A percentile compares a stretch with the other conserved stretches of the same genome.
Evolutionary conservation across 257 asterid species (phyloP).

Genomic region (Salvia rosmarinus): DNA sequence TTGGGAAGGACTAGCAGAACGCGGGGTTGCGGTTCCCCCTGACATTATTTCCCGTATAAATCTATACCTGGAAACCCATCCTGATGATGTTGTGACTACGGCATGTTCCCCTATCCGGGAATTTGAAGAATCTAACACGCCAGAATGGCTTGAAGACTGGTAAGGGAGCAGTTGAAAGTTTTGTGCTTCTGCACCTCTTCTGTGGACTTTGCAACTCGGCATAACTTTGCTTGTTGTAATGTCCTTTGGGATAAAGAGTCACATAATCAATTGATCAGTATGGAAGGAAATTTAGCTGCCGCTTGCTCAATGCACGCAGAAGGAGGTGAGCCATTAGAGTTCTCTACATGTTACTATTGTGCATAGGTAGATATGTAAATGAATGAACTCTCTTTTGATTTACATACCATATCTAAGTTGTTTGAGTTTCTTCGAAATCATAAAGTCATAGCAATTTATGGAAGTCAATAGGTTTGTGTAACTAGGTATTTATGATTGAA

Average conservation of each 20-base stretch:
- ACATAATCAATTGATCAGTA: conserved; percentile 17
- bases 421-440: background rate
- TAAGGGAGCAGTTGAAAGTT: conserved; percentile 36
- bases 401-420: background rate
- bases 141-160: conserved; percentile 94
- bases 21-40: conserved; percentile 50
- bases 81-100: conserved; percentile 44
- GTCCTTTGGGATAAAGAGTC: conserved; percentile 2
- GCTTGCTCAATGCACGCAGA: conserved; percentile 22
- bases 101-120: conserved; percentile 50
- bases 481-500: conserved; percentile 4
- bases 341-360: conserved; percentile 37
- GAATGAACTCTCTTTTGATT: conserved; percentile 28
- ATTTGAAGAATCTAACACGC: conserved; percentile 60
- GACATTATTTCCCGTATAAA: conserved; percentile 71
- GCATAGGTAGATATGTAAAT: conserved; percentile 47
- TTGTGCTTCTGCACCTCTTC: background rate
- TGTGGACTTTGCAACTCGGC: background rate
- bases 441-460: background rate
- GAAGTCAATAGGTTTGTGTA: conserved; percentile 23
- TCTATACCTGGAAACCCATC: conserved; percentile 51
- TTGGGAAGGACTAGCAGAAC: conserved; percentile 66
- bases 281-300: conserved; percentile 14
- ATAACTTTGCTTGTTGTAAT: conserved; percentile 1
- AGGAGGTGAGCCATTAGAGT: conserved; percentile 35